Percentiles rank a stretch among this genome's conserved stretches.
Conservation (phyloP, 2,329 filamentous ascomycete genomes). For the Colletotrichum godetiae region DNA sequence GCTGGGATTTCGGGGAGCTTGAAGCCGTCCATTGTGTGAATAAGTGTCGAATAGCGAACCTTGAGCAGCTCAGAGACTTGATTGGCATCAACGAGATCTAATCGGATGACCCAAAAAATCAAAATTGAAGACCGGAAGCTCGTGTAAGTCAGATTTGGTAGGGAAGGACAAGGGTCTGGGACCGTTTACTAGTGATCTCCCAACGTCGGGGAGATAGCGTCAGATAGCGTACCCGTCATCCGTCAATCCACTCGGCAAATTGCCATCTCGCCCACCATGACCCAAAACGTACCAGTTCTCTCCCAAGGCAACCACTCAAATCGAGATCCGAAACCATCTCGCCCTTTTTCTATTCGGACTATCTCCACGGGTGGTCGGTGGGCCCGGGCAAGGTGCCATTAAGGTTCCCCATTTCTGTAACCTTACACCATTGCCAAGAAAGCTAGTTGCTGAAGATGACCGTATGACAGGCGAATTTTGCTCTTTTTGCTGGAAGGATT, state of each 20-base stretch:
- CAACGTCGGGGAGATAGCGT: slow-evolving; percentile 12
- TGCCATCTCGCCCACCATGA: neutral
- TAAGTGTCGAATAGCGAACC: neutral
- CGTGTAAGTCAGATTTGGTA: neutral
- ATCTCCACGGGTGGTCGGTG: neutral
- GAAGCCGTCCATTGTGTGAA: slow-evolving; percentile 16
- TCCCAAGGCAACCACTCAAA: neutral
- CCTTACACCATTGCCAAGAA: neutral
- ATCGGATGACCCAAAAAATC: neutral
- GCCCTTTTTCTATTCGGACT: neutral
- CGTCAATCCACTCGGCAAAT: neutral
- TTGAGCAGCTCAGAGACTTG: neutral
- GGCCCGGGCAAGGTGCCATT: neutral
- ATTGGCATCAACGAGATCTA: neutral
- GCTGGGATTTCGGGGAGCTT: neutral
- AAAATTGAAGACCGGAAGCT: neutral
- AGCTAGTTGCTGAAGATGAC: neutral
- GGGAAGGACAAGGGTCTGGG: neutral
- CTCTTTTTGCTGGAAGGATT: neutral
- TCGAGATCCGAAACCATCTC: too few relatives aligned
- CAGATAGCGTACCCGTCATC: slow-evolving; percentile 10
- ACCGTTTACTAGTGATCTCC: neutral
- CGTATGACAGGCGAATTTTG: neutral
- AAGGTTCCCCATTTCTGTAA: neutral
- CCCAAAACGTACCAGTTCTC: too few relatives aligned